Conservation (phyloP, 2,329 filamentous ascomycete genomes). For the Anisogramma anomala region DNA sequence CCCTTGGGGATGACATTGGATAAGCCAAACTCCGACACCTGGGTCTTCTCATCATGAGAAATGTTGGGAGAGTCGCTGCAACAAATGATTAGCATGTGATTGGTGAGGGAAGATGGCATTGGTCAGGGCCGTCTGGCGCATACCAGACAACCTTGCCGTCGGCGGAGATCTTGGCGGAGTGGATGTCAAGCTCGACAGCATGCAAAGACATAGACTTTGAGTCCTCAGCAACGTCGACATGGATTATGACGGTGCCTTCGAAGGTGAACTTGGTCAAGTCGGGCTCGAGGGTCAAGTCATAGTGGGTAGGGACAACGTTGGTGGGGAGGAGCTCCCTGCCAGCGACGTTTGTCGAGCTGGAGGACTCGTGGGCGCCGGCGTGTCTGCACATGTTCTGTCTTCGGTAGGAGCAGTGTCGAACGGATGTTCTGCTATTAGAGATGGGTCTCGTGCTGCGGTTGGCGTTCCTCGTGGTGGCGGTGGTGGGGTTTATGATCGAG, state of each 20-base stretch:
- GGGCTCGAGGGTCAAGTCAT: constrained; percentile 83
- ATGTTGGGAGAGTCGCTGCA: constrained; percentile 54
- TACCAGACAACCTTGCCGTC: constrained; percentile 42
- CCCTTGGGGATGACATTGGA: constrained; percentile 61
- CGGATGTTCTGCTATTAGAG: constrained; percentile 14
- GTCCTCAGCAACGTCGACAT: constrained; percentile 76
- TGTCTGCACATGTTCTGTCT: constrained; percentile 58
- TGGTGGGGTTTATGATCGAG: constrained; percentile 10
- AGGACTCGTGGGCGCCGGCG: constrained; percentile 25
- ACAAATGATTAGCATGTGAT: constrained; percentile 16
- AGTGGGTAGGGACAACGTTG: constrained; percentile 87
- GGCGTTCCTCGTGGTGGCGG: constrained; percentile 5
- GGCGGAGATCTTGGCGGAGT: constrained; percentile 56
- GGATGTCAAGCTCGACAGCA: constrained; percentile 74
- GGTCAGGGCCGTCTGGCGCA: constrained; percentile 10
- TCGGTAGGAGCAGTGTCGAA: constrained; percentile 62
- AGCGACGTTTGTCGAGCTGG: constrained; percentile 25
- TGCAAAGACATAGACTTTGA: constrained; percentile 80
- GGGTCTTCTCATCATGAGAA: constrained; percentile 64
- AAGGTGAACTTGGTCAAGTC: constrained; percentile 82
- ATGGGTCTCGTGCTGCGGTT: constrained; percentile 11
- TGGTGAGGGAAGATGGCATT: constrained; percentile 7
- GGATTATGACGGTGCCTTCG: constrained; percentile 71
- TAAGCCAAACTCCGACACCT: constrained; percentile 74
- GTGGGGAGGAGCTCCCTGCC: constrained; percentile 77